Base-by-base conservation (phyloP, 305 asterid species). In the Plantago lanceolata region DNA sequence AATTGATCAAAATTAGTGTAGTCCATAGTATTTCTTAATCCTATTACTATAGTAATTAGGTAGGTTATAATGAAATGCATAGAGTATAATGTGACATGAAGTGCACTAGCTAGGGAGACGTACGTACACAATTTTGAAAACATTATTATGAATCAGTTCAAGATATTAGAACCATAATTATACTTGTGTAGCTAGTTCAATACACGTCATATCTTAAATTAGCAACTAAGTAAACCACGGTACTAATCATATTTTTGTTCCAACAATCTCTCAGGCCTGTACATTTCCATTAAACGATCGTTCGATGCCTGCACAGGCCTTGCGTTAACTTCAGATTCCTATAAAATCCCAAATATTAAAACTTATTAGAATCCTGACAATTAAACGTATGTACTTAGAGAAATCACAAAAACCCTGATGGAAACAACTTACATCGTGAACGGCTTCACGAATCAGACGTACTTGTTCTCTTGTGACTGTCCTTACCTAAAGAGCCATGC, bases 381-480 rank as follows among this genome's bases (percentile, higher is more conserved):
- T 16, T 3, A 7, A 61, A 51, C n/a, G 12, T 19, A 33, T 5
- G 5, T 45, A 16, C 28, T 24, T 24, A 24, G 28, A 24, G 28
- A 24, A 24, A 3, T 24, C 3, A 24, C 28, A 24, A 24, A 24
- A 24, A 24, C 28, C 1, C 28, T 3, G 28, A 24, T 24, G 28
- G 28, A 24, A 24, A 31, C 37, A 66, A 77, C 95, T 79, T 47
- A 90, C 97, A 45, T 90, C 92, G 48, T 87, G 92, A 19, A 87
- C 87, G 0, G 96, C 94, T 1, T 79, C 79, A 0, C 92, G 89
- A 18, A 90, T 75, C 61, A 84, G 28, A 19, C 53, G 53, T 52
- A 87, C 78, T 66, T 87, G 97, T 58, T 79, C 64, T 64, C 56
- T 78, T 24, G 88, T 47, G 57, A 87, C 86, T 1, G 86, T 81